Percentiles rank a stretch among this genome's conserved stretches.
Conservation (phyloP, 441 rosid genomes). For the Kokia cookei region DNA sequence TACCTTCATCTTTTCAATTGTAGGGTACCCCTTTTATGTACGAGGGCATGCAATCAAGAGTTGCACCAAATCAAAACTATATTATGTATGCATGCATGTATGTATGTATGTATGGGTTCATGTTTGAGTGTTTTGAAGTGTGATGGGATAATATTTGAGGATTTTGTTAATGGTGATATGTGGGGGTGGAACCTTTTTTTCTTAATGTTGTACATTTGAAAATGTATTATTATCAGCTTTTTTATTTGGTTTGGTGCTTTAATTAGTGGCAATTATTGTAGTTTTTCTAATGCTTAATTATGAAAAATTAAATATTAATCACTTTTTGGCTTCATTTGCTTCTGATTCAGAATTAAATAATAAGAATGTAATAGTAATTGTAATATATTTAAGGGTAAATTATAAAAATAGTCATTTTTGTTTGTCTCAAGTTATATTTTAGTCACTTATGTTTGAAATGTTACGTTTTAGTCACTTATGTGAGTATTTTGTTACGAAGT, state of each 20-base stretch:
- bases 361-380: too few species aligned
- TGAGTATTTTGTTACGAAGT: too few species aligned
- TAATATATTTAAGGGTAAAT: too few species aligned
- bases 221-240: not conserved
- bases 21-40: constrained; percentile 19
- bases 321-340: too few species aligned
- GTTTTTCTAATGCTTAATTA: not conserved
- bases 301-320: not conserved
- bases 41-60: not conserved
- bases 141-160: constrained; percentile 7
- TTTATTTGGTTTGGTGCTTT: constrained; percentile 8
- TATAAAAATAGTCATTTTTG: too few species aligned
- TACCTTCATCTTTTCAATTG: constrained; percentile 18
- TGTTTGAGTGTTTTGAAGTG: constrained; percentile 13
- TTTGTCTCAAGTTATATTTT: too few species aligned
- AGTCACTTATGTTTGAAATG: too few species aligned
- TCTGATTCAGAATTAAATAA: too few species aligned
- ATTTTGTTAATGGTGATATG: constrained; percentile 8
- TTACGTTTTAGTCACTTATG: too few species aligned
- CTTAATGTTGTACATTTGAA: constrained; percentile 15
- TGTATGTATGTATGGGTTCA: not conserved
- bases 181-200: constrained; percentile 10
- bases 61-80: not conserved
- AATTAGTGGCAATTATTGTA: not conserved
- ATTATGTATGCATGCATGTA: not conserved